Evolutionary conservation across 1,284 basidiomycete genomes (phyloP), one percentile per base, ranked within the genome.

Genomic region (Porodaedalea pini): DNA sequence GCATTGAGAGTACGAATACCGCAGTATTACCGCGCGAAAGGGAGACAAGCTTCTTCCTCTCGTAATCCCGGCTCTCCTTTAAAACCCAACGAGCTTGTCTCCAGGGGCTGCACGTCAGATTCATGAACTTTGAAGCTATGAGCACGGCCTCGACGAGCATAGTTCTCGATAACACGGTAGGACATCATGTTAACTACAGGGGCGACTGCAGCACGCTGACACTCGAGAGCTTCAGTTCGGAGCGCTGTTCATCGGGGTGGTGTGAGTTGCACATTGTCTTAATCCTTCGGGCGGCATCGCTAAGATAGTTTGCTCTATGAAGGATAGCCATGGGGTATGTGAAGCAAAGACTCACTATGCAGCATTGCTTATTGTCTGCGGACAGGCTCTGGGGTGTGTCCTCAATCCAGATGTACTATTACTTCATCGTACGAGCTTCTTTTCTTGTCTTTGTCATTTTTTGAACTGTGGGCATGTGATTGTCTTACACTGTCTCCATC

Each of bases 381-480:
- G 36, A n/a, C 34, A 58, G 57, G 8, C 40, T 58, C 13, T 58
- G 57, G 57, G 57, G 57, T 6, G 23, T n/a, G 2, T 39, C 51
- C 6, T 25, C 51, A 13, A 21, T 58, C 7, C 57, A 58, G 57
- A 2, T 54, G 19, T 58, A 40, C 27, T 54, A 58, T 27, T 58
- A 58, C 32, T 54, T 49, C 45, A 49, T 31, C 23, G 57, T 58
- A 21, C 51, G 57, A 25, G n/a, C n/a, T n/a, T n/a, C n/a, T n/a
- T n/a, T 7, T 21, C 17, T 23, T 27, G n/a, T 36, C 19, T 43
- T 5, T 36, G n/a, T 7, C 31, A n/a, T 23, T 27, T 31, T 36
- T 13, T 43, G 4, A 7, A 25, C 34, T n/a, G n/a, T n/a, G n/a
- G n/a, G n/a, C n/a, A n/a, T 29, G 10, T 13, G n/a, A 25, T 19